phyloP scores from a whole-genome alignment of 805 yeast genomes.

The Myxozyma sirexii region DNA sequence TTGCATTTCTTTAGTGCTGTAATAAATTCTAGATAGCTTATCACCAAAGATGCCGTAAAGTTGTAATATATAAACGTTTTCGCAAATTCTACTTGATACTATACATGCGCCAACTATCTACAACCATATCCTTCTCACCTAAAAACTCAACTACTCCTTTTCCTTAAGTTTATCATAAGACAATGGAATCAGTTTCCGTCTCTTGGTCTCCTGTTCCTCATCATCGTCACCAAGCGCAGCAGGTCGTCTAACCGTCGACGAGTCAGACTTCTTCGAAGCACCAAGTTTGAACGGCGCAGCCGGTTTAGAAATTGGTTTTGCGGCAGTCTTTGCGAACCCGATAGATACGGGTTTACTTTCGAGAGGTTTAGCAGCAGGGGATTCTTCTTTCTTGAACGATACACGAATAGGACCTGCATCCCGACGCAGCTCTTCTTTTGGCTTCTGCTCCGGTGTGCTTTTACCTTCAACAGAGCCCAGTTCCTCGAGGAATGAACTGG shows the following conservation, averaged over 20 bases:
- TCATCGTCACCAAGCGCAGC: slow-evolving; percentile 17
- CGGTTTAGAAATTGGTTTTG: slow-evolving; percentile 6
- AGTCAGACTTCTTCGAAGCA: neutral
- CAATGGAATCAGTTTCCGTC: slow-evolving; percentile 29
- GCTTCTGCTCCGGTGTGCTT: neutral
- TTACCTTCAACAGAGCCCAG: neutral
- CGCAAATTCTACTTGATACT: neutral
- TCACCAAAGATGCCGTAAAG: too few species aligned
- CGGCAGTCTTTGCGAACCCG: slow-evolving; percentile 11
- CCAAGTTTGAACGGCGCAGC: slow-evolving; percentile 11
- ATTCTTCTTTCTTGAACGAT: slow-evolving; percentile 19
- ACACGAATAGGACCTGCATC: slow-evolving; percentile 18
- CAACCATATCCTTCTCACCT: neutral
- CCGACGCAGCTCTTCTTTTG: slow-evolving; percentile 18
- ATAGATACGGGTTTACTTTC: slow-evolving; percentile 23
- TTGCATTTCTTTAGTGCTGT: too few species aligned
- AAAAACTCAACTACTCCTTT: neutral
- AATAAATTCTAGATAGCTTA: too few species aligned
- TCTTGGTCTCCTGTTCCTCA: slow-evolving; percentile 20
- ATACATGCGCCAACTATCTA: neutral
- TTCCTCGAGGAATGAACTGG: slow-evolving; percentile 24
- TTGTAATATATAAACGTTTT: too few species aligned
- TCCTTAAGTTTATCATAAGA: slow-evolving; percentile 25
- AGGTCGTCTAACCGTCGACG: slow-evolving; percentile 3
- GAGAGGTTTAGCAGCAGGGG: neutral